A percentile compares a stretch with the other conserved stretches of the same genome.
Evolutionary conservation across 2,329 filamentous ascomycete species (phyloP).

Genomic region (Claviceps lovelessii): DNA sequence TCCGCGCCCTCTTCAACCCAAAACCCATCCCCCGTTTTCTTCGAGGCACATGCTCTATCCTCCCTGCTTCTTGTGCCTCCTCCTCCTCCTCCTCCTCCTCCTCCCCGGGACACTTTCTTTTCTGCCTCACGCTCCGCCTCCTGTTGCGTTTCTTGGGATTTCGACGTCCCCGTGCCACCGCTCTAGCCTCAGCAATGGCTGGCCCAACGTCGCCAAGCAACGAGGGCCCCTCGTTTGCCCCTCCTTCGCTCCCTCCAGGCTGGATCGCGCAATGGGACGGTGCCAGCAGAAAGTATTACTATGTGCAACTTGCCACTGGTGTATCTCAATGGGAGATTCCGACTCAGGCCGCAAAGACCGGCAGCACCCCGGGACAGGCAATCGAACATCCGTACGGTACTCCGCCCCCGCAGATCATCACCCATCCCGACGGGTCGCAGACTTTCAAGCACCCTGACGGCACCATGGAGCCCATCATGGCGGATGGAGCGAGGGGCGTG

Average conservation of each 20-base stretch:
- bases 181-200: conserved; percentile 28
- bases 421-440: conserved; percentile 47
- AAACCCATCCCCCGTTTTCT: background rate
- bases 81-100: background rate
- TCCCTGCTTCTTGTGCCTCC: background rate
- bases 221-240: conserved; percentile 44
- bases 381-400: conserved; percentile 49
- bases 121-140: background rate
- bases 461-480: conserved; percentile 44
- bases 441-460: conserved; percentile 47
- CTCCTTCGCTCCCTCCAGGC: conserved; percentile 46
- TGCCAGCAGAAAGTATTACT: conserved; percentile 51
- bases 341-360: conserved; percentile 47
- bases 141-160: too few relatives aligned
- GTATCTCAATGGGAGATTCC: conserved; percentile 62
- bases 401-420: conserved; percentile 43
- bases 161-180: background rate
- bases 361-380: conserved; percentile 41
- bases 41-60: background rate
- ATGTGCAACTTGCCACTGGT: conserved; percentile 57
- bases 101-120: background rate
- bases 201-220: conserved; percentile 43
- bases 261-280: conserved; percentile 61
- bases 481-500: conserved; percentile 34
- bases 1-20: background rate